Conservation (phyloP, 208 protist species). For the Trypanosoma boissoni region DNA sequence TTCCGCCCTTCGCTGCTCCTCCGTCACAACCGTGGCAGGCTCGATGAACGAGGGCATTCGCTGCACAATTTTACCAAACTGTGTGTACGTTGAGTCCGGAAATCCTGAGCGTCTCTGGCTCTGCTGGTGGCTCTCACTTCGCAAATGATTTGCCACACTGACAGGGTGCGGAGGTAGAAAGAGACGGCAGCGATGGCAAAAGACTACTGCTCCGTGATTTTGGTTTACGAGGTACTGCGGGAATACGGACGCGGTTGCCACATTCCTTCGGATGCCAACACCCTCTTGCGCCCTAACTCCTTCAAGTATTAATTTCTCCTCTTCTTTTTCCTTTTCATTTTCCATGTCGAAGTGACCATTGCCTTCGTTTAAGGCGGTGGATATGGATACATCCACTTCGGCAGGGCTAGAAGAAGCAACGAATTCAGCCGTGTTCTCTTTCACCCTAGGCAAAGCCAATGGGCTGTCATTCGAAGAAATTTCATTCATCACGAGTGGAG, state of each 20-base stretch:
- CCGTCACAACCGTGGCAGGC: slow-evolving; percentile 17
- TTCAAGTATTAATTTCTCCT: not conserved
- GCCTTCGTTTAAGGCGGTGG: too few relatives aligned
- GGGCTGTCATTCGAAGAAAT: too few relatives aligned
- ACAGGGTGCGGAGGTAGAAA: slow-evolving; percentile 25
- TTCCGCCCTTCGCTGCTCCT: slow-evolving; percentile 3
- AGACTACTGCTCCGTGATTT: slow-evolving; percentile 19
- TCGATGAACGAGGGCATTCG: slow-evolving; percentile 22
- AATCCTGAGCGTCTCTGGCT: not conserved
- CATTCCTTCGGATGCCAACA: slow-evolving; percentile 11
- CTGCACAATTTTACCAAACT: slow-evolving; percentile 27
- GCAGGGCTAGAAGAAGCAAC: too few relatives aligned
- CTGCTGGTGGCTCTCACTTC: slow-evolving; percentile 15
- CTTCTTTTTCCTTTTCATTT: not conserved
- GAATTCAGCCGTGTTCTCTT: too few relatives aligned
- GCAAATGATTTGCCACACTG: slow-evolving; percentile 23
- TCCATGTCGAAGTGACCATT: too few relatives aligned
- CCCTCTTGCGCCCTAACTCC: not conserved
- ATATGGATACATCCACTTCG: too few relatives aligned
- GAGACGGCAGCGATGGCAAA: slow-evolving; percentile 22
- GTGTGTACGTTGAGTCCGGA: slow-evolving; percentile 8
- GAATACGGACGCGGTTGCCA: not conserved
- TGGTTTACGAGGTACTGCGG: slow-evolving; percentile 18
- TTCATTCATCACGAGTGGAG: too few relatives aligned
- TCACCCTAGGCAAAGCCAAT: too few relatives aligned